A percentile compares a stretch with the other conserved stretches of the same genome.
These are phyloP conservation scores for Rhodomyrtus psidioides DNA, from an alignment of 441 rosid genomes.

Conservation along the genomic window DNA sequence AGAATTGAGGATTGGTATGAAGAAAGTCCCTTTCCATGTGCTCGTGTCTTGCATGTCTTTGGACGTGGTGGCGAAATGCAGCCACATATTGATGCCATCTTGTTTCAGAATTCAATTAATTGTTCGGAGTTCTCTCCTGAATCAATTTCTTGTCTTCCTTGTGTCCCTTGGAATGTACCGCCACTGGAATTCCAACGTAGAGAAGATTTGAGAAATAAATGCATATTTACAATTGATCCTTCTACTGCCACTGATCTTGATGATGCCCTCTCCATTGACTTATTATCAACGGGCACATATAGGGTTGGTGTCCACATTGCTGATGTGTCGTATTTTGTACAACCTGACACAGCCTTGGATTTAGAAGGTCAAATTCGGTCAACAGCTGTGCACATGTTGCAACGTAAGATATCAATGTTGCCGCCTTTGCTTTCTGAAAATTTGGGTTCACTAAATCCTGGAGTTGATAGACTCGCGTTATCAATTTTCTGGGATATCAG, in stretches of 20 bases:
- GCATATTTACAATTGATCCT: conserved; percentile 78
- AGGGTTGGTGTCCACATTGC: conserved; percentile 97
- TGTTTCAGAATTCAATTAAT: conserved; percentile 57
- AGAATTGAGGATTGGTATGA: conserved; percentile 59
- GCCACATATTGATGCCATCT: conserved; percentile 60
- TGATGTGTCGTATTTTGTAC: conserved; percentile 81
- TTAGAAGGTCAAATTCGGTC: conserved; percentile 75
- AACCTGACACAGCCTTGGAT: conserved; percentile 75
- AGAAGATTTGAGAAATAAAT: conserved; percentile 64
- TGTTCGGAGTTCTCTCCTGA: conserved; percentile 56
- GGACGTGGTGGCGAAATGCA: conserved; percentile 72
- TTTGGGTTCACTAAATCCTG: conserved; percentile 77
- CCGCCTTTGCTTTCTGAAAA: conserved; percentile 71
- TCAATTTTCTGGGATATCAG: conserved; percentile 80
- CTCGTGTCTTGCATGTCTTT: conserved; percentile 41
- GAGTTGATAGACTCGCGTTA: conserved; percentile 79
- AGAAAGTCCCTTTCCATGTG: conserved; percentile 56
- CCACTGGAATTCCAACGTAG: conserved; percentile 45
- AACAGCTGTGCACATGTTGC: conserved; percentile 65
- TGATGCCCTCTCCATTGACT: conserved; percentile 85
- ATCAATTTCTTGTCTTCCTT: conserved; percentile 61
- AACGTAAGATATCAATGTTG: conserved; percentile 62
- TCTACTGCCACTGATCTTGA: conserved; percentile 77
- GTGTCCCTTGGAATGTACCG: conserved; percentile 71
- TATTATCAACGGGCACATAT: conserved; percentile 37